phyloP scores from a whole-genome alignment of 2,329 filamentous ascomycete genomes.

The Rhynchosporium secalis region DNA sequence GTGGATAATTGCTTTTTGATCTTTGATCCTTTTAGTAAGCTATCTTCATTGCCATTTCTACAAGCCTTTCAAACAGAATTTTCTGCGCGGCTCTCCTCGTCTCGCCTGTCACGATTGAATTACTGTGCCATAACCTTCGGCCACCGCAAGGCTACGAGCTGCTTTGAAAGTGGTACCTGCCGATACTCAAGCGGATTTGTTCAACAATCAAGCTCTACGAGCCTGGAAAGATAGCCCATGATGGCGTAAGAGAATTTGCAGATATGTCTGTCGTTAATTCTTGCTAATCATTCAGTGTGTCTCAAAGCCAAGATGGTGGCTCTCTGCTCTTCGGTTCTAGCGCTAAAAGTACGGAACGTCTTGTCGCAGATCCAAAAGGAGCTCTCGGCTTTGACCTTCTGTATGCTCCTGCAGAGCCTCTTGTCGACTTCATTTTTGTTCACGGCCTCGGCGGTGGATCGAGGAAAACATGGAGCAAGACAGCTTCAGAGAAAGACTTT shows the following conservation, averaged over 20 bases:
- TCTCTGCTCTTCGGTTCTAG: conserved; percentile 12
- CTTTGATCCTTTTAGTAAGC: conserved; percentile 6
- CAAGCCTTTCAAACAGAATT: not conserved
- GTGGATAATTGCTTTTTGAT: not conserved
- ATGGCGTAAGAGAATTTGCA: conserved; percentile 11
- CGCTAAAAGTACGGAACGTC: conserved; percentile 13
- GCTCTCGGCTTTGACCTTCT: conserved; percentile 16
- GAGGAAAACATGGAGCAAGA: conserved; percentile 41
- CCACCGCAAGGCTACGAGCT: conserved; percentile 3
- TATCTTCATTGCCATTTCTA: conserved; percentile 8
- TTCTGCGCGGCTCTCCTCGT: not conserved
- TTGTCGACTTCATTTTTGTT: conserved; percentile 38
- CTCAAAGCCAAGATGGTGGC: conserved; percentile 7
- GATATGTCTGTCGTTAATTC: conserved; percentile 1
- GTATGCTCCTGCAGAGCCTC: conserved; percentile 1
- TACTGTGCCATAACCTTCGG: conserved; percentile 9
- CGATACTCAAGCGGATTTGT: conserved; percentile 3
- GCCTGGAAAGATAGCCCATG: conserved; percentile 11
- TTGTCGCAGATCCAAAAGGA: conserved; percentile 13
- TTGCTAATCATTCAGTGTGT: conserved; percentile 16
- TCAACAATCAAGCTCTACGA: conserved; percentile 9
- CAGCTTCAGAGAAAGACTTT: conserved; percentile 29
- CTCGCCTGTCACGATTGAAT: conserved; percentile 8
- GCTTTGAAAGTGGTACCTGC: conserved; percentile 8
- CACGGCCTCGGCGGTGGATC: conserved; percentile 44